Percentiles rank a stretch among this genome's conserved stretches.
Evolutionary conservation across 768 basidiomycete genomes (phyloP).

Genomic region (Lactifluus hygrophoroides): DNA sequence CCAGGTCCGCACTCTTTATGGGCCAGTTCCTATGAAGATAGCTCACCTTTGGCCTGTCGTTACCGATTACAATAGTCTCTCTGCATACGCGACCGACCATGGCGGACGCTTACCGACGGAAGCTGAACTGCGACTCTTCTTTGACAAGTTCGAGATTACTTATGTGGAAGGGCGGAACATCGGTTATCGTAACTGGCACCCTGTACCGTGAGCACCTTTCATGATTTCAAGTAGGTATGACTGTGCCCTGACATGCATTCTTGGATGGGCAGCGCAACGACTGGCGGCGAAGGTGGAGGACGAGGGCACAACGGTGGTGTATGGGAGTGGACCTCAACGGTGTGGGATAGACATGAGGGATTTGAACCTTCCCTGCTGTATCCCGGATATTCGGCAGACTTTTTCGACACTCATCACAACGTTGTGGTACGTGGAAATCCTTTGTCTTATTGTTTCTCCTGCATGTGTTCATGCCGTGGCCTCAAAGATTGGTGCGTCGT

Average conservation of each 20-base stretch:
- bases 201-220: slow-evolving; percentile 59
- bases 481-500: slow-evolving; percentile 80
- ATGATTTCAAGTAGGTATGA: neutral
- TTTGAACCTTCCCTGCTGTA: slow-evolving; percentile 72
- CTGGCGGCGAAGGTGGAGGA: slow-evolving; percentile 44
- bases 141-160: slow-evolving; percentile 62
- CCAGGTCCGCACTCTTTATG: slow-evolving; percentile 80
- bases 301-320: slow-evolving; percentile 87
- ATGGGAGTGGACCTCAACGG: slow-evolving; percentile 96
- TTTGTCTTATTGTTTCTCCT: neutral
- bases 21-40: slow-evolving; percentile 73
- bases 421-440: slow-evolving; percentile 60
- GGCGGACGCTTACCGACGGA: slow-evolving; percentile 97
- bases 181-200: too few species aligned
- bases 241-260: slow-evolving; percentile 1
- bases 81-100: too few species aligned
- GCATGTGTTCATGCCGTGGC: slow-evolving; percentile 9
- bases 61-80: too few species aligned
- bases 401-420: slow-evolving; percentile 81
- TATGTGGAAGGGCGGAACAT: slow-evolving; percentile 78
- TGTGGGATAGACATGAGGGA: slow-evolving; percentile 62
- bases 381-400: slow-evolving; percentile 88
- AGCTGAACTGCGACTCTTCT: slow-evolving; percentile 73
- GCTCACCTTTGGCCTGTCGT: too few species aligned
- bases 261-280: slow-evolving; percentile 48